Evolutionary conservation across 2,329 filamentous ascomycete genomes (phyloP), one percentile per base, ranked within the genome.

Genomic region (Talaromyces piceae): DNA sequence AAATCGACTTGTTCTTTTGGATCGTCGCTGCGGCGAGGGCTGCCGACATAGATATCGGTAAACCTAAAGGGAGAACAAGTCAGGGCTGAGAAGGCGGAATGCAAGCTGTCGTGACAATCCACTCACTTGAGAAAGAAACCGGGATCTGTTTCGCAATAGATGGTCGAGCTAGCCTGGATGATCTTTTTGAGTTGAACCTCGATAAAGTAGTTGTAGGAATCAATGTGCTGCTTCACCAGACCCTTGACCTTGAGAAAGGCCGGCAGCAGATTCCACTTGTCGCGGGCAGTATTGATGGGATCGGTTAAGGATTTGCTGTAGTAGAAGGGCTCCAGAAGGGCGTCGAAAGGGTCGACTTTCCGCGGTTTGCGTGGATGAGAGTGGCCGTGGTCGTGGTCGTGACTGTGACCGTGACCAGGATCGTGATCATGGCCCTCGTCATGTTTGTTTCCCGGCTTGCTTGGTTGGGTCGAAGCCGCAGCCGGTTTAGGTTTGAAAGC

Each of bases 191-290:
- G 84, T 66, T 97, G 91, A 51, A 94, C 87, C 61, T 98, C 89
- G 59, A 96, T 87, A 62, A 98, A 97, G 73, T 93, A 95, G 73
- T 98, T 96, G 78, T 94, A 98, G 22, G 93, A 97, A 74, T 98
- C 94, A 65, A 95, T 91, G 69, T 96, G 91, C 76, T 97, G 91
- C 70, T 96, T 96, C 49, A 96, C 91, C 52, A 96, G 77, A 52
- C 91, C 91, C 72, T 98, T 98, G 62, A 96, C 91, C 70, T 96
- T 96, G 53, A 98, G 75, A 69, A 98, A 98, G n/a, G 93, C 93
- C 0, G 93, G 94, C 25, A 98, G 74, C 39, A 98, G 77, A 67
- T 97, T 95, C 82, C 91, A 96, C 77, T 98, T 98, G 74, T 98
- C 93, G 63, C 72, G 73, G 25, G 82, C 83, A 1, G 83, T 86